Evolutionary conservation across 129 eudicot genomes (phyloP).

Genomic region (sunflower (Helianthus annuus)): DNA sequence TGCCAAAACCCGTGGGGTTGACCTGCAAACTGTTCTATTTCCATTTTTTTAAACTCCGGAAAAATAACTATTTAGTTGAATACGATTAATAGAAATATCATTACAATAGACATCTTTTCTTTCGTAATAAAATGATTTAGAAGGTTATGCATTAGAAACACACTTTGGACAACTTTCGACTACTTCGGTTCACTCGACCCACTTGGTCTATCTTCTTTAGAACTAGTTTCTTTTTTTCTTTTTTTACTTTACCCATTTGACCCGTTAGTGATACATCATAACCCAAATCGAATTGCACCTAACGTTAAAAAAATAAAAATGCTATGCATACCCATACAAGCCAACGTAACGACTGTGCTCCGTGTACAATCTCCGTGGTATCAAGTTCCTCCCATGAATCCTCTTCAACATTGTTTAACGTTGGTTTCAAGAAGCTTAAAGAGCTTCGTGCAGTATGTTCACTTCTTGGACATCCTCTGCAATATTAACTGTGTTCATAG

Average conservation of each 20-base stretch:
- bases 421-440: constrained; percentile 63
- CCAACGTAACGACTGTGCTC: constrained; percentile 83
- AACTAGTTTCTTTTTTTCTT: background rate
- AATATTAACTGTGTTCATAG: constrained; percentile 65
- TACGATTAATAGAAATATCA: background rate
- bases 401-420: constrained; percentile 62
- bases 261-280: background rate
- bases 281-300: background rate
- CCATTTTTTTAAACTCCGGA: background rate
- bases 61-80: background rate
- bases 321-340: constrained; percentile 81
- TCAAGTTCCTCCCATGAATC: constrained; percentile 99
- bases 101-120: background rate
- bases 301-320: background rate
- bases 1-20: background rate
- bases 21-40: background rate
- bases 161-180: background rate
- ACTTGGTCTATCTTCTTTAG: background rate
- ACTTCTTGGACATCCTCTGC: constrained; percentile 92
- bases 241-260: background rate
- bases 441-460: constrained; percentile 68
- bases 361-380: constrained; percentile 59
- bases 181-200: background rate
- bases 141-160: background rate
- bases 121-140: background rate